Percentiles rank a stretch among this genome's conserved stretches.
These are phyloP conservation scores for Cladophialophora exuberans DNA, from an alignment of 2,329 filamentous ascomycete genomes.

Conservation along the genomic window DNA sequence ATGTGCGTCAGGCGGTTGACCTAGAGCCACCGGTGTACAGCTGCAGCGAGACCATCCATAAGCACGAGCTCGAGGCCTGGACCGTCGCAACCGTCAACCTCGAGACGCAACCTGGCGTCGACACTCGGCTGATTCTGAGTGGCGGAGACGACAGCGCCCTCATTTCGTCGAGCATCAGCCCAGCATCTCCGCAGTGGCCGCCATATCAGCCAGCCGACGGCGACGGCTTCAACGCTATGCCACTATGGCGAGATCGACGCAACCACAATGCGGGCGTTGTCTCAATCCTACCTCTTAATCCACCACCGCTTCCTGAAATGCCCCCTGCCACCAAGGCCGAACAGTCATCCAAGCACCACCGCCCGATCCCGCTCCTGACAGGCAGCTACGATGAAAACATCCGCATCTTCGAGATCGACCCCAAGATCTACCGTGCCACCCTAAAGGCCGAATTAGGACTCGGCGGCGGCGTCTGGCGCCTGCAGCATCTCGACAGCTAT, in stretches of 20 bases:
- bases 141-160: conserved; percentile 77
- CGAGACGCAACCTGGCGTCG: not conserved
- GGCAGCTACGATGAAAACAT: conserved; percentile 91
- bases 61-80: conserved; percentile 71
- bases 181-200: conserved; percentile 11
- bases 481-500: conserved; percentile 59
- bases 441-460: conserved; percentile 64
- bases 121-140: conserved; percentile 41
- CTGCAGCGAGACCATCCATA: conserved; percentile 34
- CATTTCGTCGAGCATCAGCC: conserved; percentile 34
- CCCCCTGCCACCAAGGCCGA: not conserved
- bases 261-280: conserved; percentile 83
- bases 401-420: conserved; percentile 59
- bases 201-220: conserved; percentile 21
- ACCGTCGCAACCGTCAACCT: conserved; percentile 63
- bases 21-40: conserved; percentile 34
- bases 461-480: conserved; percentile 82
- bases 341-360: not conserved
- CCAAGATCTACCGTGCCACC: conserved; percentile 34
- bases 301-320: conserved; percentile 13
- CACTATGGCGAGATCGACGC: conserved; percentile 48
- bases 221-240: conserved; percentile 2
- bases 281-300: conserved; percentile 72
- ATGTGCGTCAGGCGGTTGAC: conserved; percentile 8
- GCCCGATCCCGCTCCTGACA: conserved; percentile 66